A percentile compares a stretch with the other conserved stretches of the same genome.
These are phyloP conservation scores for Termitomyces sp. DNA, from an alignment of 768 basidiomycete genomes.

Conservation along the genomic window DNA sequence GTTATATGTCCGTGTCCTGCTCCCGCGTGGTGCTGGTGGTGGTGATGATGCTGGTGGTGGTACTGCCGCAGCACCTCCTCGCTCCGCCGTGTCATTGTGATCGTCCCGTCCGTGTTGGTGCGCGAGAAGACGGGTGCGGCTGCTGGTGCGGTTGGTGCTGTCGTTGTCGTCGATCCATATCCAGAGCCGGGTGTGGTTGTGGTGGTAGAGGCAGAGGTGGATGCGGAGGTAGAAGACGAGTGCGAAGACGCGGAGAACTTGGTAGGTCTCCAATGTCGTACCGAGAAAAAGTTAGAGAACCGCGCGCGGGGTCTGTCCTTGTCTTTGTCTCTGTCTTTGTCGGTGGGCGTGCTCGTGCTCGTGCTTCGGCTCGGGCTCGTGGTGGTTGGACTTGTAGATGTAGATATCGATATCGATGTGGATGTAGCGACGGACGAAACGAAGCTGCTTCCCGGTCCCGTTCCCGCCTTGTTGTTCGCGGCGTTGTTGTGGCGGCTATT, in stretches of 20 bases:
- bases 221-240: neutral
- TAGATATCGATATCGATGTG: neutral
- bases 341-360: neutral
- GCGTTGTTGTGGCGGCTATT: no score
- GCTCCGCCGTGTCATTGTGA: conserved; percentile 33
- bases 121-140: neutral
- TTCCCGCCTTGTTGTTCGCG: neutral
- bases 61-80: conserved; percentile 42
- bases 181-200: neutral
- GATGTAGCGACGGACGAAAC: neutral
- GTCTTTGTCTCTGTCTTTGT: neutral
- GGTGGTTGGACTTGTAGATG: neutral
- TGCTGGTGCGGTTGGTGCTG: neutral
- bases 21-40: neutral
- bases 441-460: neutral
- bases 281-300: conserved; percentile 31
- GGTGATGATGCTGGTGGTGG: neutral
- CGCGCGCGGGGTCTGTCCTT: neutral
- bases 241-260: conserved; percentile 42
- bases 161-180: conserved; percentile 17
- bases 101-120: conserved; percentile 1
- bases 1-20: no score
- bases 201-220: neutral
- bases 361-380: neutral
- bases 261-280: conserved; percentile 31